These are phyloP conservation scores for Marsdenia floribunda DNA, from an alignment of 257 asterid genomes.

Conservation along the genomic window DNA sequence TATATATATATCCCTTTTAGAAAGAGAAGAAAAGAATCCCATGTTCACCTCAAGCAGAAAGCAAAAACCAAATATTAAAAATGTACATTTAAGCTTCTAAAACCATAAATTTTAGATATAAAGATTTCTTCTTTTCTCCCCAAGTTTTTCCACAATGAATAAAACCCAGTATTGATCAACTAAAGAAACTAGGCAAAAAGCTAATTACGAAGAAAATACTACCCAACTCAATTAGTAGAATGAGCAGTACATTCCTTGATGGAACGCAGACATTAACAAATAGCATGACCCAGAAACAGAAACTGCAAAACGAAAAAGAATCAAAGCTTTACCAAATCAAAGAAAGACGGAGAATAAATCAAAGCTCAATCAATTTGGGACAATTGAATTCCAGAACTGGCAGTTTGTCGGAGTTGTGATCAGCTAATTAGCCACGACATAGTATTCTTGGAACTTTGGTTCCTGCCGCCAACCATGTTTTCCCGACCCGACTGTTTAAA, in stretches of 20 bases:
- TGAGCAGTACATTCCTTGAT: neutral
- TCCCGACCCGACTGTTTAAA: neutral
- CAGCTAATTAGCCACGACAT: neutral
- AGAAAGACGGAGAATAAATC: neutral
- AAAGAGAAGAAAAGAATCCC: neutral
- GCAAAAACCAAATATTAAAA: neutral
- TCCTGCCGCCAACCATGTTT: neutral
- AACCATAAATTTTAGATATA: neutral
- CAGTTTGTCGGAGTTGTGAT: neutral
- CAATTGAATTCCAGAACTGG: neutral
- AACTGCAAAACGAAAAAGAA: neutral
- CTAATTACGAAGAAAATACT: neutral
- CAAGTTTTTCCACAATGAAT: neutral
- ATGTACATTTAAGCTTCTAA: neutral
- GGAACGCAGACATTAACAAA: neutral
- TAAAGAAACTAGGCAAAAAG: neutral
- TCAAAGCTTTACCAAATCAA: conserved; percentile 1
- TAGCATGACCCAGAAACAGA: neutral
- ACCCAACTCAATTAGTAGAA: neutral
- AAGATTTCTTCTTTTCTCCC: neutral
- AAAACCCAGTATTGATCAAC: neutral
- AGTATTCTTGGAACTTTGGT: neutral
- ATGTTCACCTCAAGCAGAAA: neutral
- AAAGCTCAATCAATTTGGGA: neutral
- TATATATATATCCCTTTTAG: neutral